phyloP scores from a whole-genome alignment of 2,329 filamentous ascomycete genomes.

The Parafenestella ontariensis region DNA sequence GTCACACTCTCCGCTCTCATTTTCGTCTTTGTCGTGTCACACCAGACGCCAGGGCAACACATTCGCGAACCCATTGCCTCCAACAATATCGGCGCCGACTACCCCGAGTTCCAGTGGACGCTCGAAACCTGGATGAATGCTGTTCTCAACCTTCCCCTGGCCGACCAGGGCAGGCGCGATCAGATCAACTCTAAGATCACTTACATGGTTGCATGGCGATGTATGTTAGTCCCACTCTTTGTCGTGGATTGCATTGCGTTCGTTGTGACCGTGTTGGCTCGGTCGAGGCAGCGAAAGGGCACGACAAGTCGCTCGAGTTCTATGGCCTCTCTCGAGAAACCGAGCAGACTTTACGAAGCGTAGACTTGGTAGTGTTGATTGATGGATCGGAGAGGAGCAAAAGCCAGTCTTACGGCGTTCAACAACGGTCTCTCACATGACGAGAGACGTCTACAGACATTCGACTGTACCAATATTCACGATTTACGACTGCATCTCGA shows the following conservation, averaged over 20 bases:
- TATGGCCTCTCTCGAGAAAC: slow-evolving; percentile 22
- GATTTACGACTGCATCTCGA: background rate
- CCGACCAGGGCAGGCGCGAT: slow-evolving; percentile 15
- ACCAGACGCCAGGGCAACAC: slow-evolving; percentile 35
- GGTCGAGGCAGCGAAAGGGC: slow-evolving; percentile 30
- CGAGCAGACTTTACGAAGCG: background rate
- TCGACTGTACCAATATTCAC: too few species aligned
- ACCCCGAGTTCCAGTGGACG: slow-evolving; percentile 38
- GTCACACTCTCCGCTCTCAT: slow-evolving; percentile 42
- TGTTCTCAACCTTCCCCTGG: slow-evolving; percentile 37
- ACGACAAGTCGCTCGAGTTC: slow-evolving; percentile 9
- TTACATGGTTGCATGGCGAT: slow-evolving; percentile 43
- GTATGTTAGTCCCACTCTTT: slow-evolving; percentile 42
- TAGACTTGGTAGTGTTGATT: background rate
- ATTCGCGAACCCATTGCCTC: slow-evolving; percentile 29
- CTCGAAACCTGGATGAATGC: slow-evolving; percentile 45
- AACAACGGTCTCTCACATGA: background rate
- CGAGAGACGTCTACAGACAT: too few species aligned
- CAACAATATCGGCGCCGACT: slow-evolving; percentile 25
- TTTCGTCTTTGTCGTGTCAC: slow-evolving; percentile 40
- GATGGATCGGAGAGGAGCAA: background rate
- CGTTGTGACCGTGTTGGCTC: slow-evolving; percentile 21
- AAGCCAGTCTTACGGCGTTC: background rate
- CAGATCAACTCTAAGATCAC: slow-evolving; percentile 30
- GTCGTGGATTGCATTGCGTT: slow-evolving; percentile 30